Percentiles rank a stretch among this genome's conserved stretches.
phyloP scores from a whole-genome alignment of 257 asterid species.

The Prunella vulgaris region DNA sequence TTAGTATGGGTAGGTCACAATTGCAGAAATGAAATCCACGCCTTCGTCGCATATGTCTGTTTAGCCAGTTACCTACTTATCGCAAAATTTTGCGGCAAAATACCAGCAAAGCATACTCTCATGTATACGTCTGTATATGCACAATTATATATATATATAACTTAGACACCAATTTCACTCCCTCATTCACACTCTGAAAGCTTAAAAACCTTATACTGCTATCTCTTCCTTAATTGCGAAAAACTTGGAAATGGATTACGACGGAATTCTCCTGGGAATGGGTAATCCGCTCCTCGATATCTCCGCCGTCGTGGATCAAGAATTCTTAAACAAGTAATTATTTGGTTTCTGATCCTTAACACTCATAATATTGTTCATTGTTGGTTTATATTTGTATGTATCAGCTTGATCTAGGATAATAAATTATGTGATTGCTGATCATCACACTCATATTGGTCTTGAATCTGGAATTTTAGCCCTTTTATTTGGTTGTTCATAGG shows the following conservation, averaged over 20 bases:
- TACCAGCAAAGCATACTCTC: too few species aligned
- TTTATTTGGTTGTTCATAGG: not conserved
- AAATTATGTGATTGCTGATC: not conserved
- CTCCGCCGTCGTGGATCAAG: constrained; percentile 82
- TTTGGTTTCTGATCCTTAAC: not conserved
- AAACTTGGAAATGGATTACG: constrained; percentile 47
- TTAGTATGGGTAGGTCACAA: too few species aligned
- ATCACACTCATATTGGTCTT: not conserved
- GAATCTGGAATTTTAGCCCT: not conserved
- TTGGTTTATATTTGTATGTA: not conserved
- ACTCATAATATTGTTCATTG: not conserved
- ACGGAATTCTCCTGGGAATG: constrained; percentile 85
- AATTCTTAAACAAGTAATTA: constrained; percentile 70
- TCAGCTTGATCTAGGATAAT: constrained; percentile 21
- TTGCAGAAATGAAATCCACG: not conserved
- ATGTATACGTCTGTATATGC: too few species aligned
- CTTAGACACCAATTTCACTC: constrained; percentile 1
- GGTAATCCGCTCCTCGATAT: constrained; percentile 89
- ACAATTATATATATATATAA: not conserved
- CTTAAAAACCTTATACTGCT: not conserved
- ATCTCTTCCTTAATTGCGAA: not conserved
- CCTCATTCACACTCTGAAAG: not conserved
- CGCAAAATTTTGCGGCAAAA: not conserved
- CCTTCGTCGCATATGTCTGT: not conserved
- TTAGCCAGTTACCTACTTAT: not conserved